Base-by-base conservation (phyloP, 176 grass and related monocot species). In the Zoysia pacifica region DNA sequence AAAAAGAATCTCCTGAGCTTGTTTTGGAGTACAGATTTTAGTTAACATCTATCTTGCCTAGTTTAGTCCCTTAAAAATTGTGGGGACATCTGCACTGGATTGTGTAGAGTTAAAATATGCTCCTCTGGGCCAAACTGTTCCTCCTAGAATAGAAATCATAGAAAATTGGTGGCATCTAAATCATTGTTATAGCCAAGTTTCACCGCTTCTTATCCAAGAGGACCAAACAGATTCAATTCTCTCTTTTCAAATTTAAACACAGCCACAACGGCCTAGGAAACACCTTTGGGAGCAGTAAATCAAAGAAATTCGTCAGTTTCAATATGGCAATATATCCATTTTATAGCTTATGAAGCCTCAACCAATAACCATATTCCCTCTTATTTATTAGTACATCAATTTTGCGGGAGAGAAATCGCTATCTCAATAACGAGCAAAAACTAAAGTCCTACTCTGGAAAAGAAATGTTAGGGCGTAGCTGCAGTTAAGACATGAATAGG, bases 31-130 rank as follows among this genome's bases (percentile, higher is more conserved):
- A 55, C 48, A 79, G 6, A 58, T 42, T 52, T 81, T 18, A 77
- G 51, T 81, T 64, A 54, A 65, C 20, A 86, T 81, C 64, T 20
- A 70, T 48, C 39, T 58, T 16, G 41, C 35, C 79, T 56, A 76
- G 65, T 70, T 81, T 74, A 67, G 43, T 38, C 47, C 46, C n/a
- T 70, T 48, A 55, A 46, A 81, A 62, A 62, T 60, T 51, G 52
- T 9, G 50, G 71, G 45, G 75, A 19, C 9, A 1, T 64, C 78
- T 81, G 63, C 70, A 59, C 67, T 80, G 47, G 71, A 79, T 51
- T 50, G 40, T 16, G 16, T 50, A 43, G 55, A 84, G n/a, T 78
- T n/a, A 78, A 78, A 63, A 84, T 84, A 51, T 70, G 53, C 36
- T 43, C 45, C 65, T 52, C 47, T 70, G 69, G 35, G 54, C 52